phyloP scores from a whole-genome alignment of 768 basidiomycete species.

The Hysterangium stoloniferum region DNA sequence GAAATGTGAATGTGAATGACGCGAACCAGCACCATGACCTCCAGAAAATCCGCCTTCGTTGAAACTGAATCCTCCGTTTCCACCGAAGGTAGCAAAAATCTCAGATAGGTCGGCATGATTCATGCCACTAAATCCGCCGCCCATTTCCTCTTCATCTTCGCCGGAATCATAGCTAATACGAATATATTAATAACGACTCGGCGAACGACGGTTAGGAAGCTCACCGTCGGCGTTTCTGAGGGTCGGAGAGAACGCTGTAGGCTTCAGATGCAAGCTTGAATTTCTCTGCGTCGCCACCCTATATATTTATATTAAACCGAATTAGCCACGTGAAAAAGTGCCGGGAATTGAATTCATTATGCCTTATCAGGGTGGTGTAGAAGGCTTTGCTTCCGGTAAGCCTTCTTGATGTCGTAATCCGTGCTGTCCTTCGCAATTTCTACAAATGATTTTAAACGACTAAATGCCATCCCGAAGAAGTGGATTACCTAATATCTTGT shows the following conservation, averaged over 20 bases:
- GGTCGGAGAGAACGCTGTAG: slow-evolving; percentile 74
- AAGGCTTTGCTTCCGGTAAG: slow-evolving; percentile 78
- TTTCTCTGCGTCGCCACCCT: slow-evolving; percentile 93
- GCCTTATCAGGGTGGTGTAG: slow-evolving; percentile 86
- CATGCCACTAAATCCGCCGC: slow-evolving; percentile 24
- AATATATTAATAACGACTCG: neutral
- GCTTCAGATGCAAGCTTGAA: slow-evolving; percentile 90
- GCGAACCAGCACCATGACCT: neutral
- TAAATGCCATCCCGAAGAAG: no score
- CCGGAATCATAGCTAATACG: slow-evolving; percentile 55
- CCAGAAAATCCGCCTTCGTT: neutral
- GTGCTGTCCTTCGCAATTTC: slow-evolving; percentile 50
- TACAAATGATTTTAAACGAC: slow-evolving; percentile 8
- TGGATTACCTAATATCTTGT: slow-evolving; percentile 56
- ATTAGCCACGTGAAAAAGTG: neutral
- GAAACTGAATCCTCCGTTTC: slow-evolving; percentile 20
- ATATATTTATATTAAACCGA: neutral
- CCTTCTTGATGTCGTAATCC: slow-evolving; percentile 82
- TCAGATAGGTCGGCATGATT: slow-evolving; percentile 49
- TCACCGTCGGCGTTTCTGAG: slow-evolving; percentile 51
- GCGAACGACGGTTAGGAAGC: neutral
- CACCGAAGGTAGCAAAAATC: slow-evolving; percentile 57
- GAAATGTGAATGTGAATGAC: neutral
- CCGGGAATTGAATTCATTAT: slow-evolving; percentile 8
- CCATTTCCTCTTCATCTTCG: slow-evolving; percentile 62